A percentile compares a stretch with the other conserved stretches of the same genome.
These are phyloP conservation scores for Odontarrhena argentea DNA, from an alignment of 345 rosid genomes.

Conservation along the genomic window DNA sequence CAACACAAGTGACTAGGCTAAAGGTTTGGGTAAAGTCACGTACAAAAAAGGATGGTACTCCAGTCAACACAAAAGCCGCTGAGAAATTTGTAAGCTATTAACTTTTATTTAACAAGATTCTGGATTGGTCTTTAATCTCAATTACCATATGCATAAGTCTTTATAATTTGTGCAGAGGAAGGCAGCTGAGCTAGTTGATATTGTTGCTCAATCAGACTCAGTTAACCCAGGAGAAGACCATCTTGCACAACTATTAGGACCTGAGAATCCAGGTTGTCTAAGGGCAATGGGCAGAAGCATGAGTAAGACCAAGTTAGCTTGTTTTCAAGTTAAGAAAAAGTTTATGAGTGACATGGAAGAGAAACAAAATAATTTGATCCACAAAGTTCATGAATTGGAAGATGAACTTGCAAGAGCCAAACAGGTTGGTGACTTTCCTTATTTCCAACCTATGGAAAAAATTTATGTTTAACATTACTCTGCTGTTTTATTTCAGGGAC, in stretches of 20 bases:
- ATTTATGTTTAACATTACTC: too few species aligned
- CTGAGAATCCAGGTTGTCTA: background rate
- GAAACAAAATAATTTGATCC: too few species aligned
- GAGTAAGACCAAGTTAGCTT: slow-evolving; percentile 3
- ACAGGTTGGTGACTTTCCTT: too few species aligned
- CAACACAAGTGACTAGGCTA: background rate
- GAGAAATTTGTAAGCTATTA: background rate
- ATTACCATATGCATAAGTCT: too few species aligned
- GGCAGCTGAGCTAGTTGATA: background rate
- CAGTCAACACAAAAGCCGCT: background rate
- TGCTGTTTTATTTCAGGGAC: too few species aligned
- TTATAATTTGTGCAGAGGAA: background rate
- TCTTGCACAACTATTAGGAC: background rate
- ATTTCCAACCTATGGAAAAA: too few species aligned
- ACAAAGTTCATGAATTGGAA: too few species aligned
- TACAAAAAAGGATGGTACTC: background rate
- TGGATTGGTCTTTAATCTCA: too few species aligned
- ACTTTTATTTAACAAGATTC: too few species aligned
- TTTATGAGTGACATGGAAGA: too few species aligned
- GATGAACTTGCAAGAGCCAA: too few species aligned
- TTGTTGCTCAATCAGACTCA: background rate
- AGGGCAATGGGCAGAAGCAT: slow-evolving; percentile 1
- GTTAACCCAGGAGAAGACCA: background rate
- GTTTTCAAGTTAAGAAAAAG: too few species aligned
- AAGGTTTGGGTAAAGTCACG: background rate